Evolutionary conservation across 148 eudicot genomes (phyloP), one percentile per base, ranked within the genome.

Genomic region (Tetragonia tetragonoides): DNA sequence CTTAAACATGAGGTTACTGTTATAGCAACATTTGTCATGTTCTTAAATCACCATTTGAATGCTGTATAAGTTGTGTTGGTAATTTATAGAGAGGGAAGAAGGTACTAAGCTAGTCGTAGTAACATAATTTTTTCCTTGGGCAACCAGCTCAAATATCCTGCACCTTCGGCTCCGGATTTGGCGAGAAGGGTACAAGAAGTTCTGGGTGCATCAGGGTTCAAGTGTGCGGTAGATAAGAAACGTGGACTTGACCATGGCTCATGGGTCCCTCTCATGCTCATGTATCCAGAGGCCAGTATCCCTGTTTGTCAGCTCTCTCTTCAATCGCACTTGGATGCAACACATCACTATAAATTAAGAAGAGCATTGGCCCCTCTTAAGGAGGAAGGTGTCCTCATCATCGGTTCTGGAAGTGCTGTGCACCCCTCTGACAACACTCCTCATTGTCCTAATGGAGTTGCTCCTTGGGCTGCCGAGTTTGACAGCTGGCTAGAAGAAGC

Each of bases 201-300:
- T 53, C 88, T 90, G 3, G 60, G 6, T 49, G 76, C 67, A 72
- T 75, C 88, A 16, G 95, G 92, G 20, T 83, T 83, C 75, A 40
- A 78, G 1, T 57, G 65, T 2, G 92, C 86, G 4, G 88, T 77
- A 78, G 95, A 90, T 47, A 84, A 85, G 76, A 82, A 76, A 44
- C 89, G 92, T 16, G 95, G 95, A 46, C 81, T 90, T 40, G 92
- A 89, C 81, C 92, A 89, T 42, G 92, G 95, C 1, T 88, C 92
- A 20, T 89, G 95, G 92, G 87, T 91, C 4, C 92, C 92, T 0
- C 89, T 91, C 39, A 89, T 87, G 91, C 90, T 88, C 21, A 90
- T 90, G 94, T 90, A 88, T 73, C 95, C 95, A 9, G 92, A 91
- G 38, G 92, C 89, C 21, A 87, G 89, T 77, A 87, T 91, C 63